These are phyloP conservation scores for Diversispora epigaea DNA, from an alignment of 192 early-diverging fungal genomes.

Conservation along the genomic window DNA sequence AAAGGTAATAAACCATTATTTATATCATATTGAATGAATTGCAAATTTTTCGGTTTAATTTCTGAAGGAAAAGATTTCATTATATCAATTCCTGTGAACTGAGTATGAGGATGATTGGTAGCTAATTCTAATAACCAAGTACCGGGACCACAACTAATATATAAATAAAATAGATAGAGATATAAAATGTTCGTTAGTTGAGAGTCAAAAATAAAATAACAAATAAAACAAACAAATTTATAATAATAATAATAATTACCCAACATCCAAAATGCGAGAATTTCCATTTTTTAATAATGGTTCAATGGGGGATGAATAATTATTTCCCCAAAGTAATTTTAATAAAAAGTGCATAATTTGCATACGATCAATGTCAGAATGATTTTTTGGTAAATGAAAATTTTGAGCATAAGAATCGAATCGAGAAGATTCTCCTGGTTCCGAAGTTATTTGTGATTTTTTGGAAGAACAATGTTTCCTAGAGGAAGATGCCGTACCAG, in stretches of 20 bases:
- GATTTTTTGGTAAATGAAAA: constrained; percentile 5
- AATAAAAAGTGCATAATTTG: constrained; percentile 5
- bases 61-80: constrained; percentile 39
- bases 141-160: constrained; percentile 32
- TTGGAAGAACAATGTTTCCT: neutral
- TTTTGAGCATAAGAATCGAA: too few relatives aligned
- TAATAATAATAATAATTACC: neutral
- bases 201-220: too few relatives aligned
- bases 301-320: constrained; percentile 14
- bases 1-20: constrained; percentile 38
- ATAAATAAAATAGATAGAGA: neutral
- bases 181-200: too few relatives aligned
- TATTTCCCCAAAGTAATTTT: neutral
- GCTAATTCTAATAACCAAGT: constrained; percentile 44
- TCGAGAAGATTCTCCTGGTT: neutral
- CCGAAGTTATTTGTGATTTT: neutral
- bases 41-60: constrained; percentile 41
- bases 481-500: neutral
- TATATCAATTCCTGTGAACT: constrained; percentile 42
- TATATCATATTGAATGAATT: constrained; percentile 43
- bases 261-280: neutral
- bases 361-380: constrained; percentile 3
- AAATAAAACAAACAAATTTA: neutral
- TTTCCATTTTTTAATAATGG: neutral
- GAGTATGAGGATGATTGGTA: constrained; percentile 37